Conservation (phyloP, 2,329 filamentous ascomycete genomes). For the Mollisia scopiformis region DNA sequence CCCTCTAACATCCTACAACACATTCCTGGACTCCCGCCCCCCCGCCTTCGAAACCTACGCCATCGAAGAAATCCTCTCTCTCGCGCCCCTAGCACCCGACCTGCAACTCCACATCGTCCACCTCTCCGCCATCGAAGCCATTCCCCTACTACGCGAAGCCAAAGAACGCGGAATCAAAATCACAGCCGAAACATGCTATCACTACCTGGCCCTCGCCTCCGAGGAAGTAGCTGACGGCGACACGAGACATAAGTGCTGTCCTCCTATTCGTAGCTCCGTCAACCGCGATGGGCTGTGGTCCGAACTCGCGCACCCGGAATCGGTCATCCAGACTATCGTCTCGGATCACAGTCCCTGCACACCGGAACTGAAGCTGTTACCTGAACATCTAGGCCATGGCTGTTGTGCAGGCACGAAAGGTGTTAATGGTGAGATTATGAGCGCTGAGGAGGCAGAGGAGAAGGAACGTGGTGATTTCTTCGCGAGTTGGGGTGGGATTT, state of each 20-base stretch:
- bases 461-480: slow-evolving; percentile 81
- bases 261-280: slow-evolving; percentile 65
- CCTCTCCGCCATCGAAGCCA: slow-evolving; percentile 69
- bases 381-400: slow-evolving; percentile 56
- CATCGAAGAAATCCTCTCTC: slow-evolving; percentile 80
- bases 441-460: slow-evolving; percentile 40
- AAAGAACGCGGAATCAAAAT: slow-evolving; percentile 66
- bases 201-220: slow-evolving; percentile 70
- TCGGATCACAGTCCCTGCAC: slow-evolving; percentile 97
- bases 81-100: slow-evolving; percentile 78
- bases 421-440: slow-evolving; percentile 31
- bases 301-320: slow-evolving; percentile 71
- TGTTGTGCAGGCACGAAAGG: slow-evolving; percentile 26
- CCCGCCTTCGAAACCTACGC: slow-evolving; percentile 90
- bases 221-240: slow-evolving; percentile 70
- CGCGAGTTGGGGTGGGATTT: slow-evolving; percentile 94
- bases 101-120: slow-evolving; percentile 88
- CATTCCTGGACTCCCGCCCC: slow-evolving; percentile 89
- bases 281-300: slow-evolving; percentile 74
- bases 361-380: slow-evolving; percentile 88
- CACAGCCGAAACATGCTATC: slow-evolving; percentile 78
- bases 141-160: slow-evolving; percentile 66
- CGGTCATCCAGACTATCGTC: slow-evolving; percentile 88
- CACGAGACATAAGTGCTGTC: slow-evolving; percentile 75
- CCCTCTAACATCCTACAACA: slow-evolving; percentile 77